Base-by-base conservation (phyloP, 257 asterid genomes). In the Vinca minor region DNA sequence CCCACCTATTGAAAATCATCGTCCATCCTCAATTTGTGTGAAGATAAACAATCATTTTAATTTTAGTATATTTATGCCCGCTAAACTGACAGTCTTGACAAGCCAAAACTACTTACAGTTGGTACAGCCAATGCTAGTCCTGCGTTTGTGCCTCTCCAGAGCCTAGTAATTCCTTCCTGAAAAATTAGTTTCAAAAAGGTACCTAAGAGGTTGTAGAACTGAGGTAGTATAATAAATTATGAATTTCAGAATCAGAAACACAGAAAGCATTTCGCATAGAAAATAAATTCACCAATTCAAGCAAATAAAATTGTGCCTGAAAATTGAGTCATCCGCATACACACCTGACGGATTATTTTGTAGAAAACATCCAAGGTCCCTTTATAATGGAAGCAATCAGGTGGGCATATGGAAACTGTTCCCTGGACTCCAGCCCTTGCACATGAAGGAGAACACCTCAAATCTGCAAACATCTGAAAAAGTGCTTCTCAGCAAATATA, bases 61-160 rank as follows among this genome's bases (percentile, higher is more conserved):
- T 45, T 38, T 44, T 2, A 25, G 12, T 25, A 21, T 23, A 58
- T 18, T 38, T 41, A 8, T 5, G 6, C 26, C 47, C n/a, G 1
- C 25, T 11, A 39, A 64, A 39, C 42, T 29, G 65, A 62, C 59
- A 42, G 55, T 25, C n/a, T 50, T 36, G 26, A 65, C 15, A 3
- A 28, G 23, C 31, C 26, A 63, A 60, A 60, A 56, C 34, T 64
- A 80, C 96, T 76, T 79, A 91, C 98, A 56, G 96, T 91, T 63
- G 98, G 98, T 20, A 91, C 72, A 56, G 98, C 96, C 69, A 88
- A 82, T 28, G 96, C 95, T 75, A 91, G 85, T 46, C 92, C 89
- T 53, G 98, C 98, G 79, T 84, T 86, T 28, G 98, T 91, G 62
- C 98, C 98, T 84, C 98, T 85, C 98, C 98, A 91, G 6, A 91